Conservation (phyloP, 495 filamentous ascomycete genomes). For the Trichocladium uniseriatum region DNA sequence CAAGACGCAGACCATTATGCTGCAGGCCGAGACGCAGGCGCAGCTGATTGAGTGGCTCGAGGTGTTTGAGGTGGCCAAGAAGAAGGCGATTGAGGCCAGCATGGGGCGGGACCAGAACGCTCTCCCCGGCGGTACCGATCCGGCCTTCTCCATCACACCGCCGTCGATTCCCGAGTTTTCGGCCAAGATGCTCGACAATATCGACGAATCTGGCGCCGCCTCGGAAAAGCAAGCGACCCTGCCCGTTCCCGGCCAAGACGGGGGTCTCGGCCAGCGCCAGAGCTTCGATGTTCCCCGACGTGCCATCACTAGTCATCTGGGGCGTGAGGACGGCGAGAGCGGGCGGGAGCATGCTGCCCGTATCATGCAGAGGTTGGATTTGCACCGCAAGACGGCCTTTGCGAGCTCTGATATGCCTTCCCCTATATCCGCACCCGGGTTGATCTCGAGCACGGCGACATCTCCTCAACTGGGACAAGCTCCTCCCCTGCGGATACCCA, state of each 20-base stretch:
- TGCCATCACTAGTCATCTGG: conserved; percentile 34
- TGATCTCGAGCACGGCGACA: conserved; percentile 47
- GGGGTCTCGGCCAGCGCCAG: conserved; percentile 42
- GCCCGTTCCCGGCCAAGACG: conserved; percentile 56
- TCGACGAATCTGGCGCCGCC: conserved; percentile 42
- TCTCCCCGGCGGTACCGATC: conserved; percentile 56
- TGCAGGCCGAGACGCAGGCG: conserved; percentile 87
- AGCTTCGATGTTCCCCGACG: conserved; percentile 59
- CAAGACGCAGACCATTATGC: conserved; percentile 78
- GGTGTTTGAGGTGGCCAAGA: conserved; percentile 87
- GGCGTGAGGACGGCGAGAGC: conserved; percentile 52
- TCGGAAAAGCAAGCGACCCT: conserved; percentile 56
- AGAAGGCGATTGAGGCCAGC: conserved; percentile 75
- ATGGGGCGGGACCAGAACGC: conserved; percentile 49
- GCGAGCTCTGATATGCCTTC: conserved; percentile 30
- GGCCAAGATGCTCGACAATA: conserved; percentile 60
- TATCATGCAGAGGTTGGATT: conserved; percentile 85
- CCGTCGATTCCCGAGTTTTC: conserved; percentile 83
- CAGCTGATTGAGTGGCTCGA: conserved; percentile 88
- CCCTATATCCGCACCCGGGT: conserved; percentile 45
- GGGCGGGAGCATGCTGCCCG: conserved; percentile 70
- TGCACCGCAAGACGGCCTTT: conserved; percentile 70
- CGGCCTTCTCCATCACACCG: conserved; percentile 86
- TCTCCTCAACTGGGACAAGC: conserved; percentile 19
- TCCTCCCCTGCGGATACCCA: conserved; percentile 16